phyloP scores from a whole-genome alignment of 306 rosid species.

The Pyrus communis region DNA sequence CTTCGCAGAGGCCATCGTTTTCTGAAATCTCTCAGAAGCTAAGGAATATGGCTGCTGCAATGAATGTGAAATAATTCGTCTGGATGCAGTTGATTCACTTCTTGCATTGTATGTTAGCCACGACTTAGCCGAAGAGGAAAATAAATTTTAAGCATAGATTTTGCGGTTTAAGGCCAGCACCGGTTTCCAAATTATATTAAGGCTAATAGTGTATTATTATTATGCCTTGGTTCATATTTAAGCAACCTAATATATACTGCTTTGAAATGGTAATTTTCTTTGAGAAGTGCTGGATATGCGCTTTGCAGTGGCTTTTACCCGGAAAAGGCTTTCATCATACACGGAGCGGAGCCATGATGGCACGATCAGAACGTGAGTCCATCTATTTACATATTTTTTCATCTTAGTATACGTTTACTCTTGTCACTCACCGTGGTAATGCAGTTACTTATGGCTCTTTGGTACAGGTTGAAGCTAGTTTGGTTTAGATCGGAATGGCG shows the following conservation, averaged over 20 bases:
- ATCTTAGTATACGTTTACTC: too few species aligned
- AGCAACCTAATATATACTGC: constrained; percentile 31
- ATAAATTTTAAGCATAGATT: constrained; percentile 40
- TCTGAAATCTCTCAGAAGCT: constrained; percentile 93
- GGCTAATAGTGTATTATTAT: constrained; percentile 39
- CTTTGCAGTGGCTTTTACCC: constrained; percentile 9
- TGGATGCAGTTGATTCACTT: constrained; percentile 23
- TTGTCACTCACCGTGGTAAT: background rate
- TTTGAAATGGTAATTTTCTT: constrained; percentile 20
- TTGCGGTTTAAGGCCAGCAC: constrained; percentile 38
- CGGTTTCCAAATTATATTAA: constrained; percentile 36
- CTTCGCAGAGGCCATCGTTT: constrained; percentile 76
- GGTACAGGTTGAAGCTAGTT: background rate
- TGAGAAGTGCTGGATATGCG: constrained; percentile 5
- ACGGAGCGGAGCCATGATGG: constrained; percentile 14
- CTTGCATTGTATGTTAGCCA: constrained; percentile 34
- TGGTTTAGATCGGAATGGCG: background rate
- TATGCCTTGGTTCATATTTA: constrained; percentile 34
- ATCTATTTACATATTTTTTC: background rate
- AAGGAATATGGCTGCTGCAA: constrained; percentile 88
- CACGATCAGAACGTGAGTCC: constrained; percentile 42
- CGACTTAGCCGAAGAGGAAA: constrained; percentile 25
- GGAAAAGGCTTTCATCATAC: background rate
- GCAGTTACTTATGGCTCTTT: background rate
- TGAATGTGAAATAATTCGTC: constrained; percentile 71